These are phyloP conservation scores for Chrysophaeum taylorii DNA, from an alignment of 352 stramenopile genomes.

Conservation along the genomic window DNA sequence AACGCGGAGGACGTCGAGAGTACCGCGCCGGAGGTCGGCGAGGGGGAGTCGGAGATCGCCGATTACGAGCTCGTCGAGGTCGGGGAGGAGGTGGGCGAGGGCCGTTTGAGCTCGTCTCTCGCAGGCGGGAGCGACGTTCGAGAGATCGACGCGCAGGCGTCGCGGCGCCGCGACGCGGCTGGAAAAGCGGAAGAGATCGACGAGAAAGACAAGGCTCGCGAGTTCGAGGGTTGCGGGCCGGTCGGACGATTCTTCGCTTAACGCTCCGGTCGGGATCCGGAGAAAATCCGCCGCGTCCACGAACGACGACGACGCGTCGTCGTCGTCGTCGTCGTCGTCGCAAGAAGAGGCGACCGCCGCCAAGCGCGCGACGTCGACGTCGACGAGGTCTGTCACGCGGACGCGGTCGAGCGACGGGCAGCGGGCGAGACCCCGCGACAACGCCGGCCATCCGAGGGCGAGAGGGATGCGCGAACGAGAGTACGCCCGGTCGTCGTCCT, in stretches of 20 bases:
- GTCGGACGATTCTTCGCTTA: neutral
- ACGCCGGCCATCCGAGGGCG: neutral
- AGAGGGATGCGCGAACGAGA: neutral
- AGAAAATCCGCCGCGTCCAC: neutral
- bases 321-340: neutral
- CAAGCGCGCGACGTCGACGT: neutral
- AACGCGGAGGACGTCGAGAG: no score
- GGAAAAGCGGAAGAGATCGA: neutral
- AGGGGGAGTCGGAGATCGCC: neutral
- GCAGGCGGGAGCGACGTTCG: neutral
- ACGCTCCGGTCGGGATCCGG: neutral
- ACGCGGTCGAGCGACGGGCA: neutral
- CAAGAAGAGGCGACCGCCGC: neutral
- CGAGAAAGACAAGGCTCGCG: neutral
- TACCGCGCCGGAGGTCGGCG: neutral
- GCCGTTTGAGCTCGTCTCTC: neutral
- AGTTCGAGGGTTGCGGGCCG: neutral
- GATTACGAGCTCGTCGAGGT: neutral
- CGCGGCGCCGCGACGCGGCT: neutral
- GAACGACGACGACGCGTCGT: neutral
- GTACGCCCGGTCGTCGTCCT: conserved; percentile 4
- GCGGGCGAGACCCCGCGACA: neutral
- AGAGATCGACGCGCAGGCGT: neutral
- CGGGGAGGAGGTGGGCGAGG: neutral
- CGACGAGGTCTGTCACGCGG: neutral